phyloP scores from a whole-genome alignment of 768 basidiomycete genomes.

The Boletus edulis region DNA sequence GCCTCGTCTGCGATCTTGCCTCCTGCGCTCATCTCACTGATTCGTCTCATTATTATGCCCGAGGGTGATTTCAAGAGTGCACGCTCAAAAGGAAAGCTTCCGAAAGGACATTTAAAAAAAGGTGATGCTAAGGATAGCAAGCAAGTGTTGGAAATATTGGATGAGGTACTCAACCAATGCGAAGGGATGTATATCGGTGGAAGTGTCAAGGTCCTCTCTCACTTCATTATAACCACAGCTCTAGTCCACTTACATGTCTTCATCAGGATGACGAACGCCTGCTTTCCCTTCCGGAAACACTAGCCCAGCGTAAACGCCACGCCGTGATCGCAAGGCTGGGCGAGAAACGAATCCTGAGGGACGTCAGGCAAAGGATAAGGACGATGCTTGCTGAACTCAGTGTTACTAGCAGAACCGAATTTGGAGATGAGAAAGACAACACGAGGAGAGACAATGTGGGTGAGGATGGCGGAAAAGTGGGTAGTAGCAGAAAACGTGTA shows the following conservation, averaged over 20 bases:
- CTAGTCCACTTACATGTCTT: background rate
- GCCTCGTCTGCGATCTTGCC: constrained; percentile 54
- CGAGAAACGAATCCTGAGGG: constrained; percentile 68
- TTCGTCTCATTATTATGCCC: constrained; percentile 58
- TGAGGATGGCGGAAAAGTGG: background rate
- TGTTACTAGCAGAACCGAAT: background rate
- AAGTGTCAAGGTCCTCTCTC: constrained; percentile 40
- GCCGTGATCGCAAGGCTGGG: constrained; percentile 76
- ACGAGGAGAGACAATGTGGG: background rate
- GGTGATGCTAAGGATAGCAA: constrained; percentile 3
- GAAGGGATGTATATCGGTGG: constrained; percentile 38
- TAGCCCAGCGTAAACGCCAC: constrained; percentile 48
- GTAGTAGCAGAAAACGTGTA: constrained; percentile 17
- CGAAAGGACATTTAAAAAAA: constrained; percentile 54
- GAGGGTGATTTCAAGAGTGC: constrained; percentile 58
- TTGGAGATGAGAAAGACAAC: background rate
- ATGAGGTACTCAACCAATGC: constrained; percentile 48
- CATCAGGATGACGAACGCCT: constrained; percentile 51
- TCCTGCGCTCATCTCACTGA: constrained; percentile 64
- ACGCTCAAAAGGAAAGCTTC: constrained; percentile 62
- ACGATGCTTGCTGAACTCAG: constrained; percentile 5
- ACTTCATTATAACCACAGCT: background rate
- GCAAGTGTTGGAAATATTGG: constrained; percentile 44
- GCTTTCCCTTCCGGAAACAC: constrained; percentile 20
- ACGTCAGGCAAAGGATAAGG: constrained; percentile 19